Percentiles rank a stretch among this genome's conserved stretches.
Conservation (phyloP, 2,329 filamentous ascomycete species). For the Penicillium sp. region DNA sequence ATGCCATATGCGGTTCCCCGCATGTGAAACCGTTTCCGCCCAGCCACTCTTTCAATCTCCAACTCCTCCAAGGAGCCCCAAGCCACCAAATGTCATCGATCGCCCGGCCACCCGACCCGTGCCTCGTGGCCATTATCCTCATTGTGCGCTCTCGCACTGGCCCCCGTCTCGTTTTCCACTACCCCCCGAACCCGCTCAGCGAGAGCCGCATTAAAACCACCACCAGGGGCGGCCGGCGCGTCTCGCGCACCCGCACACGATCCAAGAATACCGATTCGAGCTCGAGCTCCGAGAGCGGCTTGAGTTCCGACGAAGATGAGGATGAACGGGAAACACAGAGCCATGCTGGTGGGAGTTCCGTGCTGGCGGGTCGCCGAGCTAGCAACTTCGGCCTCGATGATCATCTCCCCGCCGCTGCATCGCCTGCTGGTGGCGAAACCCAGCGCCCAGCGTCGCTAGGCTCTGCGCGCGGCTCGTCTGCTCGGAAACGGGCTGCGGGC, state of each 20-base stretch:
- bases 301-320: constrained; percentile 43
- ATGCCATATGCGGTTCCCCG: constrained; percentile 14
- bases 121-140: constrained; percentile 67
- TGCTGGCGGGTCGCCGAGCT: constrained; percentile 25
- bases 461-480: constrained; percentile 28
- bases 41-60: constrained; percentile 18
- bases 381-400: constrained; percentile 38
- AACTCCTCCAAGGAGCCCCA: constrained; percentile 12
- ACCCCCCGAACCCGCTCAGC: constrained; percentile 60
- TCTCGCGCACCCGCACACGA: constrained; percentile 32
- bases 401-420: constrained; percentile 25
- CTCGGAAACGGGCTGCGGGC: constrained; percentile 29
- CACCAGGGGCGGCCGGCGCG: constrained; percentile 33
- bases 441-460: constrained; percentile 36
- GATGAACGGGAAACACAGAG: constrained; percentile 26
- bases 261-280: constrained; percentile 39
- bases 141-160: constrained; percentile 75
- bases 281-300: constrained; percentile 38
- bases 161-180: constrained; percentile 81
- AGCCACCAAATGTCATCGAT: constrained; percentile 44
- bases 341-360: constrained; percentile 24
- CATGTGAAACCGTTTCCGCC: constrained; percentile 19
- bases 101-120: constrained; percentile 52
- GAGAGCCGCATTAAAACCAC: constrained; percentile 38
- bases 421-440: constrained; percentile 28